phyloP scores from a whole-genome alignment of 768 basidiomycete species.

The Auricularia sp. region DNA sequence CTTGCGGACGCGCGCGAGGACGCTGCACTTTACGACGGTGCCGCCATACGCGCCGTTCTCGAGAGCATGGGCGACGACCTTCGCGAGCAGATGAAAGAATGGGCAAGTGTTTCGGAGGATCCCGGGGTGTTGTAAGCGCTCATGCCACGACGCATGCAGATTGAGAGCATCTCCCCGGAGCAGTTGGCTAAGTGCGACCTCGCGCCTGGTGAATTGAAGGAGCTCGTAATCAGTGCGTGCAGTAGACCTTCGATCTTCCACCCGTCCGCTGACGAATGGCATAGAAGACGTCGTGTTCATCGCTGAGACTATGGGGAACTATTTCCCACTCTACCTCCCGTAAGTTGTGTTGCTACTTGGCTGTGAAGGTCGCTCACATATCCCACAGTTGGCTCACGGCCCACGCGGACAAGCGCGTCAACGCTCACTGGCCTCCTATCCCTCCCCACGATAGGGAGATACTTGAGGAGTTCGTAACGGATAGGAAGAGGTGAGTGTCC shows the following conservation, averaged over 20 bases:
- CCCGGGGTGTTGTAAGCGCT: background rate
- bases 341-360: background rate
- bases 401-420: background rate
- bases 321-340: background rate
- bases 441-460: background rate
- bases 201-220: background rate
- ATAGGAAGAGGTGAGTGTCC: background rate
- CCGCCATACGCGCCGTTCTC: background rate
- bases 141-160: background rate
- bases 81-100: background rate
- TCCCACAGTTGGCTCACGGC: background rate
- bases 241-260: too few species aligned
- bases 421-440: background rate
- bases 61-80: background rate
- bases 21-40: background rate
- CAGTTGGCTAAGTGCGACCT: background rate
- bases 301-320: background rate
- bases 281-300: background rate
- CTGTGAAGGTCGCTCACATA: background rate
- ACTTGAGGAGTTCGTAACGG: background rate
- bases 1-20: background rate
- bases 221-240: background rate
- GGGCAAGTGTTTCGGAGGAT: background rate
- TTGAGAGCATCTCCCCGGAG: background rate
- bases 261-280: too few species aligned